Base-by-base conservation (phyloP, 192 early-diverging fungal genomes). In the Mortierella alpina region DNA sequence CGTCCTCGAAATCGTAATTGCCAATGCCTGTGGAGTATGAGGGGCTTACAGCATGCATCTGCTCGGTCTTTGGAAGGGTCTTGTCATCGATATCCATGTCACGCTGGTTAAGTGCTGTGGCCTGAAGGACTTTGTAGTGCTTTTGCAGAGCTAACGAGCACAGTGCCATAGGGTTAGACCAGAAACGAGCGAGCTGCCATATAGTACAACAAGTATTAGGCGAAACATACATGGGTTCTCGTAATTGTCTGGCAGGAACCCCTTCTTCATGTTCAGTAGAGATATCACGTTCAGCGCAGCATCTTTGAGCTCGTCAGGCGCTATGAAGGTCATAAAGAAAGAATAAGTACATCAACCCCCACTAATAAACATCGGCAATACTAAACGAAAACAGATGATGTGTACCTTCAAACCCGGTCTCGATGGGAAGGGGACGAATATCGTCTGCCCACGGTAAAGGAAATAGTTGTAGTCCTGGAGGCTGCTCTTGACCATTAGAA, bases 391-490 rank as follows among this genome's bases (percentile, higher is more conserved):
- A 61, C 42, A 68, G 62, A 7, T 48, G 45, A 12, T 75, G 61
- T 13, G 3, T 31, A 31, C 31, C 31, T 31, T 31, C 31, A 31
- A 31, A 31, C 31, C 31, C 31, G 31, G 73, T 54, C 41, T 75
- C 47, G 23, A 76, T 65, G 41, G 84, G 87, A 13, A 84, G 41
- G 10, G 70, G 59, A 48, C 94, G 84, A 49, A 92, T 84, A 65
- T 96, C 94, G 66, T 96, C 93, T n/a, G 86, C 88, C 85, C 88
- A 96, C 17, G 94, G 94, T 40, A 96, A 60, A 40, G 72, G 79
- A 47, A 93, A 83, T 39, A 93, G 60, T 60, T 93, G 81, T 55
- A 95, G 89, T 8, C 93, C 94, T 10, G 86, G 89, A 13, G 92
- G 91, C 15, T 74, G 69, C 22, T 87, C 67, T 68, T 88, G 80